phyloP scores from a whole-genome alignment of 2,329 filamentous ascomycete species.

The Trichoderma cornu-damae region DNA sequence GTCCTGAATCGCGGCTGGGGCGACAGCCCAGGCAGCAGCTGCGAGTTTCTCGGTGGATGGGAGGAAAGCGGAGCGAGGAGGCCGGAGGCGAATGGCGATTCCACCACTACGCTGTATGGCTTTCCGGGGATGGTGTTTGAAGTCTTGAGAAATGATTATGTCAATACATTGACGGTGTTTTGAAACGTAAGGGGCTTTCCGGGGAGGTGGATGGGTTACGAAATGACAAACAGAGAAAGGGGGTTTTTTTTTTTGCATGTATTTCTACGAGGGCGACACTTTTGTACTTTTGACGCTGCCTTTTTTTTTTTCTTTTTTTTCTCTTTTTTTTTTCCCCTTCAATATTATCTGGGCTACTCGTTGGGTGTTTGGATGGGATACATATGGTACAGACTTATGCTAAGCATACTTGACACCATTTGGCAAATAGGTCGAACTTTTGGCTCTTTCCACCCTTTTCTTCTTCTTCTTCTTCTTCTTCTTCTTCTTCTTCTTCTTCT shows the following conservation, averaged over 20 bases:
- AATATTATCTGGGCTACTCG: too few species aligned
- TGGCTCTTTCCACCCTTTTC: neutral
- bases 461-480: too few species aligned
- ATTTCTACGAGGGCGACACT: neutral
- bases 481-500: too few species aligned
- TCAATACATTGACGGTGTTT: conserved; percentile 86
- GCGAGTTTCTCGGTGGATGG: conserved; percentile 79
- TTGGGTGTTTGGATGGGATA: conserved; percentile 1
- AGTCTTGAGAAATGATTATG: conserved; percentile 84
- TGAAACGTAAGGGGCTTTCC: too few species aligned
- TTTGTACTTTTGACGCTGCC: neutral
- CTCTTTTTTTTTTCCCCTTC: too few species aligned
- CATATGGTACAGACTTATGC: neutral
- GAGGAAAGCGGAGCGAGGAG: conserved; percentile 63
- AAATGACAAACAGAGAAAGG: neutral
- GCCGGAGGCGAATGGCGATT: conserved; percentile 51
- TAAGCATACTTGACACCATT: neutral
- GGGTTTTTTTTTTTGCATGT: neutral
- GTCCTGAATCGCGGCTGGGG: conserved; percentile 87
- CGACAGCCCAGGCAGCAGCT: conserved; percentile 84
- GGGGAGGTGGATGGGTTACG: neutral
- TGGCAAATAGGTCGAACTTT: neutral
- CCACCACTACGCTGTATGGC: conserved; percentile 79
- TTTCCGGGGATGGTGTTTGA: conserved; percentile 95
- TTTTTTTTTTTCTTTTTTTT: too few species aligned